Evolutionary conservation across 1,284 basidiomycete genomes (phyloP), one percentile per base, ranked within the genome.

Genomic region (Ganoderma boninense): DNA sequence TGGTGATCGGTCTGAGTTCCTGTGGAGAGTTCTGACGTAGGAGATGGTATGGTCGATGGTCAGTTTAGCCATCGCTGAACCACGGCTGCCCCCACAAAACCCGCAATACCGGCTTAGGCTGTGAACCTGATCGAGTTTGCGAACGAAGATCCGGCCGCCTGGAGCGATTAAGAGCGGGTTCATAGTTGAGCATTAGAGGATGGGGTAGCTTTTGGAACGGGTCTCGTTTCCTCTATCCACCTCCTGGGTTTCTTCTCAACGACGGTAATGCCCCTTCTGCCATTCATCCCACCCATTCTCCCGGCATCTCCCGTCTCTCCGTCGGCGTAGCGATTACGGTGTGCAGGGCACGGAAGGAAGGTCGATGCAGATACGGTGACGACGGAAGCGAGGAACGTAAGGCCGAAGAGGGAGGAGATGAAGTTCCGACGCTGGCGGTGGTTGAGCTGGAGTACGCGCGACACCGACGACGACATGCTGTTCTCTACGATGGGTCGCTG

Each of bases 301-400:
- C 40, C 49, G 42, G 23, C 20, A 35, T 74, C 52, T 61, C 69
- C 61, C 49, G 75, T 20, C 62, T 84, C 85, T 69, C 80, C 84
- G 75, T 91, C 90, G 42, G 90, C 85, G 73, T 87, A 90, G 32
- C 90, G 86, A 62, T 76, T 82, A 76, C 86, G 87, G 74, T 86
- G 82, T 14, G 88, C 92, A 11, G 94, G 93, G 76, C 94, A 95
- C 70, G 93, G 93, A 52, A 95, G 82, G 57, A 94, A 83, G 77
- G 87, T 89, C 26, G 93, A 94, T 29, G 91, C 92, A 7, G 92
- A 91, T n/a, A 95, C 94, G 62, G 93, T 95, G 71, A 93, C 73
- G 69, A 95, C 86, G 26, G 92, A 87, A 26, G 91, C 92, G 77
- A 93, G 82, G 80, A 93, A 93, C 3, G 94, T 95, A 77, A 92